Evolutionary conservation across 2,329 filamentous ascomycete genomes (phyloP), one percentile per base, ranked within the genome.

Genomic region (Boeremia lycopersici): DNA sequence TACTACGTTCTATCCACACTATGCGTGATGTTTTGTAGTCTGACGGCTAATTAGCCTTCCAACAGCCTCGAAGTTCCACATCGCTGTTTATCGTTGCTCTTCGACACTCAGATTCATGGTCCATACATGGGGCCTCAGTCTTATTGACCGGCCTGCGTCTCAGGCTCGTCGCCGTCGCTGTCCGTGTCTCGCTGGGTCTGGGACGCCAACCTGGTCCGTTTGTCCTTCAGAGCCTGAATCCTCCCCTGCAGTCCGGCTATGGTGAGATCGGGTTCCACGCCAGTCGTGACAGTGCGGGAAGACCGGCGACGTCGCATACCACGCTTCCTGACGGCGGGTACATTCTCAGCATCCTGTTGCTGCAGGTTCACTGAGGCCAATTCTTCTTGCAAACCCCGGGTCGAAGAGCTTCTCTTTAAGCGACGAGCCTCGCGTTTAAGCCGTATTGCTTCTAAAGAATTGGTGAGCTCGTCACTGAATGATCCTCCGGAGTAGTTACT

Each of bases 391-490:
- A 15, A 12, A 2, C 13, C 12, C 2, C 8, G 7, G 1, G 10
- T 7, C 12, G 23, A 23, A 2, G 23, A 11, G n/a, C 23, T 36
- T 6, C 15, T 34, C 26, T 30, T 44, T 5, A 19, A 7, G 2
- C n/a, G 28, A 7, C 39, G 45, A 3, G 17, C n/a, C 25, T 48
- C 45, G 15, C 44, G 44, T 15, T 43, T 35, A 0, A 42, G 13
- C 1, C 36, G 43, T 13, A 54, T 54, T 13, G 29, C 12, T 19
- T 48, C 44, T 15, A 54, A 13, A 2, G 51, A 39, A 1, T 6
- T n/a, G 6, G 44, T 39, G 8, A 53, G 51, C 7, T 25, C 45
- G 7, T n/a, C 17, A 39, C 51, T 48, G 44, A 44, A 39, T 1
- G 9, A 6, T 4, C 38, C 39, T 29, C n/a, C 28, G 4, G 39